Evolutionary conservation across 75 land plant genomes (phyloP), one percentile per base, ranked within the genome.

Genomic region (Ceratopteris richardii): DNA sequence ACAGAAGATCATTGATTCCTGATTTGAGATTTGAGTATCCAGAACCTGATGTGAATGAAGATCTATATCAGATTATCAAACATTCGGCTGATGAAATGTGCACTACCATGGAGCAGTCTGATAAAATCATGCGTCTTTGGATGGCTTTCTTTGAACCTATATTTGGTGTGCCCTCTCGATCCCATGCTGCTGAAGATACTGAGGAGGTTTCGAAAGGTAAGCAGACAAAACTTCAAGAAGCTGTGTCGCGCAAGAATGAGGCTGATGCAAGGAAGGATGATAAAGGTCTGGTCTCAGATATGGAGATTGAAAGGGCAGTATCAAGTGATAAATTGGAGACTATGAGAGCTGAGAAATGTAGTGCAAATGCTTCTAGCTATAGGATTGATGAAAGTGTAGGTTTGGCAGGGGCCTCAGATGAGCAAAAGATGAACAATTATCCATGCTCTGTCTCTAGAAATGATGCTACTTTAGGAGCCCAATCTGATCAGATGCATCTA

Each of bases 111-210:
- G 98, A 89, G 46, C 91, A 90, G 44, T 52, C 82, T 46, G 91
- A 90, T 46, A 89, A 83, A 65, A 80, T 83, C 23, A 79, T 90
- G 96, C 73, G 74, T 54, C 56, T 86, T 0, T 94, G 90, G 96
- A 83, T 85, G 18, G 71, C 76, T 7, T 90, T 86, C 39, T 50
- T 89, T 31, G 98, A 86, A 63, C 88, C 85, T 3, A 62, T 94
- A 22, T 67, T 89, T 62, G 98, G 91, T 24, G 73, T 90, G 63
- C 81, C 83, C 30, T 64, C 71, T 16, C 87, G 88, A n/a, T 71
- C 74, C 40, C 84, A 81, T 56, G 81, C 78, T 60, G 70, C 78
- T 44, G 98, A 83, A 55, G 83, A 89, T 57, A 76, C 73, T 51
- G 94, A 84, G 66, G 87, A 88, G 66, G 82, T 62, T 22, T 69